Percentiles rank a stretch among this genome's conserved stretches.
These are phyloP conservation scores for Sugiyamaella pinicola DNA, from an alignment of 1,139 yeast genomes.

Conservation along the genomic window DNA sequence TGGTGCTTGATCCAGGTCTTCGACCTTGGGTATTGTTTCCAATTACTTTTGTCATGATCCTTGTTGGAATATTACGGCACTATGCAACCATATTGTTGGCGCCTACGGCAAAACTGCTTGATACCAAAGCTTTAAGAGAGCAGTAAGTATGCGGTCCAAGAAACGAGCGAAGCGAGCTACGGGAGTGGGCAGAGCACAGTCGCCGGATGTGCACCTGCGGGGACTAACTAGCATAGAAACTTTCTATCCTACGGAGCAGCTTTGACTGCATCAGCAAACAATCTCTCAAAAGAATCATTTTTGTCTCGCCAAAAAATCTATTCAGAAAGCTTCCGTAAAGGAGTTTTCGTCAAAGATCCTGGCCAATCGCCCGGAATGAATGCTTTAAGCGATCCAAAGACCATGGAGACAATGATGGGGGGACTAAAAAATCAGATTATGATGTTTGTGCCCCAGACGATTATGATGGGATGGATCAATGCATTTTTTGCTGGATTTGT, in stretches of 20 bases:
- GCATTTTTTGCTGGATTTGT: slow-evolving; percentile 92
- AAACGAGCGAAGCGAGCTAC: background rate
- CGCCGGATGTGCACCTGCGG: no score
- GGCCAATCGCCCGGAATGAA: slow-evolving; percentile 50
- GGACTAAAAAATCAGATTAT: slow-evolving; percentile 82
- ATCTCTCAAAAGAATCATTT: slow-evolving; percentile 54
- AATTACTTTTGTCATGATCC: slow-evolving; percentile 83
- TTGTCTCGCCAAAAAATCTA: slow-evolving; percentile 50
- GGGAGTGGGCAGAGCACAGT: background rate
- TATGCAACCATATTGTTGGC: slow-evolving; percentile 63
- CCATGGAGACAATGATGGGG: slow-evolving; percentile 73
- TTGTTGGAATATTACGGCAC: slow-evolving; percentile 82
- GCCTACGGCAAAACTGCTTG: slow-evolving; percentile 57
- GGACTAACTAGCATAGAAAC: slow-evolving; percentile 36
- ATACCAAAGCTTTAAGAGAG: slow-evolving; percentile 60
- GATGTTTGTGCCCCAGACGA: slow-evolving; percentile 85
- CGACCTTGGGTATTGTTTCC: slow-evolving; percentile 92
- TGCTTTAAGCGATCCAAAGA: slow-evolving; percentile 69
- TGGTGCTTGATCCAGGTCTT: slow-evolving; percentile 75
- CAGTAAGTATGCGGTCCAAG: slow-evolving; percentile 38
- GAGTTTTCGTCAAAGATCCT: slow-evolving; percentile 54
- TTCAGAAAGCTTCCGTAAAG: slow-evolving; percentile 52
- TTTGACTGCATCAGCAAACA: slow-evolving; percentile 53
- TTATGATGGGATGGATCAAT: slow-evolving; percentile 96
- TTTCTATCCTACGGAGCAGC: slow-evolving; percentile 56